A percentile compares a stretch with the other conserved stretches of the same genome.
Evolutionary conservation across 1,139 yeast genomes (phyloP).

Genomic region (Diutina catenulata): DNA sequence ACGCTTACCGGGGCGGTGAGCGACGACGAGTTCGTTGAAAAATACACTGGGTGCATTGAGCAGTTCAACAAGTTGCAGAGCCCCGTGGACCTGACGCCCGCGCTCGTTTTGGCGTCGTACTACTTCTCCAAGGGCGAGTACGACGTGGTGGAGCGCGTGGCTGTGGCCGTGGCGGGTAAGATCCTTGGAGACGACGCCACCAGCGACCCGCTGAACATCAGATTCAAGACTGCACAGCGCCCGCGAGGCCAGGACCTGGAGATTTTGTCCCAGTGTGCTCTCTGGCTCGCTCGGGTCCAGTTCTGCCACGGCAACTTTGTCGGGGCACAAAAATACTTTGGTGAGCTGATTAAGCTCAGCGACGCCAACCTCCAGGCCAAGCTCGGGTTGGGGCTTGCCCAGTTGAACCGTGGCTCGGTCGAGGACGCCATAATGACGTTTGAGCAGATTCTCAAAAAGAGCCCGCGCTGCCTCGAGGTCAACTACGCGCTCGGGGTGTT

Average conservation of each 20-base stretch:
- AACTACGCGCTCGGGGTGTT: slow-evolving; percentile 66
- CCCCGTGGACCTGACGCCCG: slow-evolving; percentile 26
- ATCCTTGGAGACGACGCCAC: slow-evolving; percentile 27
- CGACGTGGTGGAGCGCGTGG: slow-evolving; percentile 43
- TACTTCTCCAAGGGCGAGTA: slow-evolving; percentile 51
- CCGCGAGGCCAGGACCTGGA: slow-evolving; percentile 20
- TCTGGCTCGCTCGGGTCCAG: slow-evolving; percentile 77
- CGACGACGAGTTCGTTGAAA: slow-evolving; percentile 45
- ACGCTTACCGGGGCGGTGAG: slow-evolving; percentile 46
- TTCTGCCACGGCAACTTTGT: slow-evolving; percentile 49
- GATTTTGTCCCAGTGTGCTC: slow-evolving; percentile 63
- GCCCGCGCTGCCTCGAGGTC: slow-evolving; percentile 66
- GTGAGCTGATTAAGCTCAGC: slow-evolving; percentile 55
- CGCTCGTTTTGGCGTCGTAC: slow-evolving; percentile 37
- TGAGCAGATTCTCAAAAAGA: slow-evolving; percentile 57
- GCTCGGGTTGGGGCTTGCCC: slow-evolving; percentile 81
- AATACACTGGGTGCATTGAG: slow-evolving; percentile 35
- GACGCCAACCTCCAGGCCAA: slow-evolving; percentile 57
- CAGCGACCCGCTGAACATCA: slow-evolving; percentile 11
- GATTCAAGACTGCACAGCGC: slow-evolving; percentile 6
- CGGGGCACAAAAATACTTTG: slow-evolving; percentile 61
- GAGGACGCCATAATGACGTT: slow-evolving; percentile 83
- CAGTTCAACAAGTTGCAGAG: slow-evolving; percentile 17
- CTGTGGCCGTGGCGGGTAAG: slow-evolving; percentile 42
- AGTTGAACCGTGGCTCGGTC: slow-evolving; percentile 56